phyloP scores from a whole-genome alignment of 192 early-diverging fungal genomes.

The Chytriomyces sp. region DNA sequence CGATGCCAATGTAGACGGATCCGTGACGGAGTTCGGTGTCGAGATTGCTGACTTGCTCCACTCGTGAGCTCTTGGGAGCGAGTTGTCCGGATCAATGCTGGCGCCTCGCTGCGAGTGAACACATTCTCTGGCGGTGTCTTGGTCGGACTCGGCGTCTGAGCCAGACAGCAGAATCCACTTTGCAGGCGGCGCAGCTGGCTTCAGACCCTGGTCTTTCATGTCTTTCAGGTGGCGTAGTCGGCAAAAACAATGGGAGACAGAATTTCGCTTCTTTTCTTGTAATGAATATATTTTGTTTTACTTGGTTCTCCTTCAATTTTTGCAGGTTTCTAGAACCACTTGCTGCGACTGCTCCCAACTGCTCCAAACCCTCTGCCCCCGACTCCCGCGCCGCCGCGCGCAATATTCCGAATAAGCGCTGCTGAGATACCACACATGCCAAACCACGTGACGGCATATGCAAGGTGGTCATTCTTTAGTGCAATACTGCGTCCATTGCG shows the following conservation, averaged over 20 bases:
- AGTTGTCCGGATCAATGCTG: neutral
- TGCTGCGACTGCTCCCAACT: conserved; percentile 2
- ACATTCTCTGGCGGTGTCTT: no score
- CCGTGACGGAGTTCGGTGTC: neutral
- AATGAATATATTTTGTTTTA: neutral
- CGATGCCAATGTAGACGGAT: neutral
- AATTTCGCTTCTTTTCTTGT: neutral
- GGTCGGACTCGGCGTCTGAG: no score
- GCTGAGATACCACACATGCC: conserved; percentile 23
- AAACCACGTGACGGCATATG: conserved; percentile 92
- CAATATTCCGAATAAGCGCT: conserved; percentile 4
- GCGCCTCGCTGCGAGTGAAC: no score
- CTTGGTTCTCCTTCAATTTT: neutral
- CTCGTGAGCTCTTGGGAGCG: conserved; percentile 24
- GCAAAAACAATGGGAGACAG: neutral
- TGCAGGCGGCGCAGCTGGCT: no score
- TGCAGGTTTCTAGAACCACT: neutral
- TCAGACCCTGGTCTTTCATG: no score
- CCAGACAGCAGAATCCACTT: no score
- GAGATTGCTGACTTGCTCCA: neutral
- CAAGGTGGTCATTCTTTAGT: conserved; percentile 83
- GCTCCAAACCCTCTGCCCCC: neutral
- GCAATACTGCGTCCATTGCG: conserved; percentile 69
- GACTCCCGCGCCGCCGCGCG: neutral
- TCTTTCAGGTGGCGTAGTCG: neutral